Conservation (phyloP, 495 filamentous ascomycete species). For the Lepraria neglecta region DNA sequence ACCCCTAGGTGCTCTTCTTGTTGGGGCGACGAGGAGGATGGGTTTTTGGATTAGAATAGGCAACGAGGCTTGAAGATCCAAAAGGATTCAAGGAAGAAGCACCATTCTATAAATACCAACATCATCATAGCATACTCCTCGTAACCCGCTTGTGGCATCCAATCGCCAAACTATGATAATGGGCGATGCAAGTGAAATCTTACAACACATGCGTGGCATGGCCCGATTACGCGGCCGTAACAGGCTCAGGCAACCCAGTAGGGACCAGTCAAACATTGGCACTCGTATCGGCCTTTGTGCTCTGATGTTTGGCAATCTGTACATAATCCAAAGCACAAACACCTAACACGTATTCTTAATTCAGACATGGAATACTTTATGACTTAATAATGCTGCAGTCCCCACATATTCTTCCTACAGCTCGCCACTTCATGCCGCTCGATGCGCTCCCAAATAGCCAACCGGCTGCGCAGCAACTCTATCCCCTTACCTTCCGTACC, state of each 20-base stretch:
- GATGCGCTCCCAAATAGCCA: constrained; percentile 25
- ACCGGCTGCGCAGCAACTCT: constrained; percentile 26
- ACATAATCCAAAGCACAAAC: neutral
- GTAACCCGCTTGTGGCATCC: neutral
- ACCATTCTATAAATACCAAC: neutral
- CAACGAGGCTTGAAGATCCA: neutral
- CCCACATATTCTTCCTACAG: neutral
- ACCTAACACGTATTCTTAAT: too few relatives aligned
- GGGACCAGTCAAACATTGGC: neutral
- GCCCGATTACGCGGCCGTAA: neutral
- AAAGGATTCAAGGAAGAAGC: neutral
- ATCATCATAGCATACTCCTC: neutral
- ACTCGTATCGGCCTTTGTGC: neutral
- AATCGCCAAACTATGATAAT: neutral
- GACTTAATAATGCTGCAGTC: neutral
- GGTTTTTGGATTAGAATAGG: neutral
- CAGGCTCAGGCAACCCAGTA: neutral
- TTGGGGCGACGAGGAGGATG: neutral
- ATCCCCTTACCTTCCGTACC: constrained; percentile 24
- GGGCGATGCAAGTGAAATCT: neutral
- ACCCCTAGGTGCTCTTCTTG: neutral
- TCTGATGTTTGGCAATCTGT: neutral
- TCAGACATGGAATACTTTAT: too few relatives aligned
- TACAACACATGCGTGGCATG: neutral
- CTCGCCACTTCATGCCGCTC: constrained; percentile 5